Evolutionary conservation across 2,329 filamentous ascomycete species (phyloP), one percentile per base, ranked within the genome.

Genomic region (Aschersonia sp.): DNA sequence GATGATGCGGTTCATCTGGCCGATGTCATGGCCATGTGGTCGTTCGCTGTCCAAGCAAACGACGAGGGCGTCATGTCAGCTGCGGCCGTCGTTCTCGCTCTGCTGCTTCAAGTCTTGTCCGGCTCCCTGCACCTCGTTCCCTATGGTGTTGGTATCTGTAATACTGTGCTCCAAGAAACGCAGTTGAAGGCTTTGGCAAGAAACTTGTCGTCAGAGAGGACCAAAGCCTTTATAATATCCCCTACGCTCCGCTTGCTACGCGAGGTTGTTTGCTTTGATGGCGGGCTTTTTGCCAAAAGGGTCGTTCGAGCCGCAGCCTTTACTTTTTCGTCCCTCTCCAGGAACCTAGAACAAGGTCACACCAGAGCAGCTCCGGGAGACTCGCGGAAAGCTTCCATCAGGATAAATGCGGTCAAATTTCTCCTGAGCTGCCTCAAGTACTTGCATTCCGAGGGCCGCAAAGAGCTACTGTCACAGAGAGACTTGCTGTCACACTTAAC

Each of bases 21-120:
- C 2, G 87, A 95, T 56, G 68, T 97, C 40, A 85, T 94, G 66
- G 85, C 94, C 56, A 87, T 81, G 50, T 97, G 90, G 90, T 81
- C 79, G 44, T 88, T 85, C 67, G 88, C 85, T 4, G 79, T 80
- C 32, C 81, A 86, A 60, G 79, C 79, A 54, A 87, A 86, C 59
- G 84, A 89, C 55, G 88, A 95, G 50, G 77, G 80, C 47, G 70
- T 96, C 50, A 75, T 92, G 60, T 90, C 88, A 1, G 78, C 86
- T 6, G 79, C 92, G 4, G 81, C 85, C 2, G 85, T 90, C 1
- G 81, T 88, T 6, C 68, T 98, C 32, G 86, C 87, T 2, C 73
- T 95, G 22, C 75, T 97, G 43, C 70, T 97, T 37, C 87, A 83
- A 63, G 78, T 85, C 29, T 72, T 94, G 44, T 89, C 88, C 0